These are phyloP conservation scores for Periconia sp. DNA, from an alignment of 2,329 filamentous ascomycete species.

Conservation along the genomic window DNA sequence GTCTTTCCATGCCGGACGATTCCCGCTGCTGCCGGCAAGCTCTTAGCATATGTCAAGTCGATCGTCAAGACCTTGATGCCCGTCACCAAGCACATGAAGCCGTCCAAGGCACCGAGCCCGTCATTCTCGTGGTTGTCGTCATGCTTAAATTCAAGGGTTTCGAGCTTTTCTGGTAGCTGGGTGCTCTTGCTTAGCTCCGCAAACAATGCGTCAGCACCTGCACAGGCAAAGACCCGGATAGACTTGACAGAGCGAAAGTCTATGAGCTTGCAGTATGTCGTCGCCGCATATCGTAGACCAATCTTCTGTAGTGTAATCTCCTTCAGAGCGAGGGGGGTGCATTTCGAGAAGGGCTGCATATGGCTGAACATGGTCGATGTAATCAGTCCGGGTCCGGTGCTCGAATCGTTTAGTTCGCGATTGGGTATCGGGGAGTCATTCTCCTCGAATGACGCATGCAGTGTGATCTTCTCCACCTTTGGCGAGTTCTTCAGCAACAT, in stretches of 20 bases:
- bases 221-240: slow-evolving; percentile 52
- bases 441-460: slow-evolving; percentile 55
- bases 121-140: slow-evolving; percentile 56
- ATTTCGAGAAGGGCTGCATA: slow-evolving; percentile 54
- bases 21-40: slow-evolving; percentile 49
- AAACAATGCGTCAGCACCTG: slow-evolving; percentile 54
- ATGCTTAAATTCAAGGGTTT: slow-evolving; percentile 55
- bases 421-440: slow-evolving; percentile 37
- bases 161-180: slow-evolving; percentile 52
- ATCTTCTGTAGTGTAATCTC: slow-evolving; percentile 54
- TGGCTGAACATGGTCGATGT: slow-evolving; percentile 54
- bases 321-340: slow-evolving; percentile 52
- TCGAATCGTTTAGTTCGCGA: slow-evolving; percentile 55
- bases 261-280: slow-evolving; percentile 56
- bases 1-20: slow-evolving; percentile 55
- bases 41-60: slow-evolving; percentile 51
- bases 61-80: slow-evolving; percentile 53
- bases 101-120: slow-evolving; percentile 53
- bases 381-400: slow-evolving; percentile 54
- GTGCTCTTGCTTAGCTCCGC: slow-evolving; percentile 55
- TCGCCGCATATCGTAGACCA: slow-evolving; percentile 54
- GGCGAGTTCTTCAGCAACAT: slow-evolving; percentile 50
- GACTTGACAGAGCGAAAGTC: slow-evolving; percentile 52
- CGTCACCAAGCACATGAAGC: slow-evolving; percentile 54
- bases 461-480: slow-evolving; percentile 53